Evolutionary conservation across 2,329 filamentous ascomycete genomes (phyloP), one percentile per base, ranked within the genome.

Genomic region (Trichoderma koningiopsis): DNA sequence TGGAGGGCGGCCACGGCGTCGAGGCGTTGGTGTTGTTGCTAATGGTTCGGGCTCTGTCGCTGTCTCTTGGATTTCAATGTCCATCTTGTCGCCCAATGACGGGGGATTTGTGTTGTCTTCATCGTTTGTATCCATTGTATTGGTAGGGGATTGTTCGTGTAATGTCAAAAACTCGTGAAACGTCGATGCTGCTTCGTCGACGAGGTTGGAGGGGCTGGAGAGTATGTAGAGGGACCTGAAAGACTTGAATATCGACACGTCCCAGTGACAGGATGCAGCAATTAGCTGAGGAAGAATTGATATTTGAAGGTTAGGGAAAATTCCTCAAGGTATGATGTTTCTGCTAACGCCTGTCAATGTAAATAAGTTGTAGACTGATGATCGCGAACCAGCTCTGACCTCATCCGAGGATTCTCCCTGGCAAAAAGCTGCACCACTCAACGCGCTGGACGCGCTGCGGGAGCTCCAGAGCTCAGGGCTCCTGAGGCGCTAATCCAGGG

Each of bases 1-100:
- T 4, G 78, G 77, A 19, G 75, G 78, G n/a, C 80, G 76, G 13
- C 80, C 80, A 69, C 79, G 74, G 67, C 77, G 77, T 55, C 76
- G 75, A 19, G 78, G 80, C 0, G 81, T 79, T 11, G 79, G 37
- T 6, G 58, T 59, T 29, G 52, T 13, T 33, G 63, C 56, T 19
- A 29, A 19, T 8, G 64, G 64, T 47, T 68, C 58, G 43, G 59
- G 59, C 40, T 68, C 68, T 49, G 68, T 43, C 2, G 27, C 31
- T 7, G 69, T 67, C 31, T 67, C 37, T 35, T 63, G 53, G 31
- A 37, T 43, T 29, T 66, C 62, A 16, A 27, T 40, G 27, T 68
- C 64, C 53, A 57, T 58, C 31, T 55, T 58, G 55, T 68, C 70
- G 47, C 63, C 63, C 29, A 59, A 58, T 22, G 37, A 47, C 1